Conservation (phyloP, 495 filamentous ascomycete genomes). For the Parathielavia hyrcaniae region DNA sequence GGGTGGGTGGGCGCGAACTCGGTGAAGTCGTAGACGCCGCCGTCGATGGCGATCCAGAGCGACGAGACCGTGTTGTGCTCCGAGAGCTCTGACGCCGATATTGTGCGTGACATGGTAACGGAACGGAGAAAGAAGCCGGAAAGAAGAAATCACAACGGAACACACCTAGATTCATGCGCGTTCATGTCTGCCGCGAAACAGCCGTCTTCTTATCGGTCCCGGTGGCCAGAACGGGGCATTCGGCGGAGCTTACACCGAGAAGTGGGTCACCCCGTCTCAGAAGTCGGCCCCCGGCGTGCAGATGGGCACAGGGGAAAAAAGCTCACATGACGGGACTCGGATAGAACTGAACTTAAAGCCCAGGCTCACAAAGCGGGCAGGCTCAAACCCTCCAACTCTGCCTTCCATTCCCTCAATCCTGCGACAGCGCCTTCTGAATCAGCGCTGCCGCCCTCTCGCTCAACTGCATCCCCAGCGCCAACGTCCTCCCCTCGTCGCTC, state of each 20-base stretch:
- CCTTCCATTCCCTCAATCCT: not conserved
- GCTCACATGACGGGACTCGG: not conserved
- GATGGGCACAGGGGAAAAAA: not conserved
- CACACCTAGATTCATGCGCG: not conserved
- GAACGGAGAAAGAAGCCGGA: too few species aligned
- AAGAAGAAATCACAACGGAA: not conserved
- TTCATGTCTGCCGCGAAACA: too few species aligned
- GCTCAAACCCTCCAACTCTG: not conserved
- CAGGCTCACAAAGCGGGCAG: not conserved
- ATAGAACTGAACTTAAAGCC: not conserved
- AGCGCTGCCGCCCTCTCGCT: conserved; percentile 52
- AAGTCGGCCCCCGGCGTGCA: not conserved
- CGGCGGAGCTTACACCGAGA: conserved; percentile 17
- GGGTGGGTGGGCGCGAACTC: conserved; percentile 60
- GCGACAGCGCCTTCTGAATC: conserved; percentile 57
- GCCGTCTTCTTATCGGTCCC: not conserved
- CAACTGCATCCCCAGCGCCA: conserved; percentile 62
- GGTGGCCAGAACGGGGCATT: not conserved
- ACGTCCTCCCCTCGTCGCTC: conserved; percentile 55
- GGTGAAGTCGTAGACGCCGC: conserved; percentile 69
- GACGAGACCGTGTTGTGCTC: conserved; percentile 56
- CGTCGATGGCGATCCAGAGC: conserved; percentile 73
- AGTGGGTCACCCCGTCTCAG: not conserved
- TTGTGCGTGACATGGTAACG: conserved; percentile 15
- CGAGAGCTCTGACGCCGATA: conserved; percentile 33